Evolutionary conservation across 139 green algal genomes (phyloP), one percentile per base, ranked within the genome.

Genomic region (Tetraselmis striata): DNA sequence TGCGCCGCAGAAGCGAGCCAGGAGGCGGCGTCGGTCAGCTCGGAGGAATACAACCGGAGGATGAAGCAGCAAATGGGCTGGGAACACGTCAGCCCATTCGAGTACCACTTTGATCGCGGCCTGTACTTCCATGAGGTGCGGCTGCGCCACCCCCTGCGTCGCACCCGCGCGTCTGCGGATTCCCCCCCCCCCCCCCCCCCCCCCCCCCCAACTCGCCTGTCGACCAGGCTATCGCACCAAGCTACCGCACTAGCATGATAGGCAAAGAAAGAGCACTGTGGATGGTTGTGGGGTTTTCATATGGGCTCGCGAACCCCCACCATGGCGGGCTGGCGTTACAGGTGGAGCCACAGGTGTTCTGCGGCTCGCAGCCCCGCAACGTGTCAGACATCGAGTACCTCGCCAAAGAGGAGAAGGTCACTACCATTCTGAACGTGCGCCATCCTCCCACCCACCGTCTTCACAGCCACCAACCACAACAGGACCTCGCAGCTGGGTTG

Each of bases 71-170:
- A 88, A 29, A 92, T 92, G 89, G 76, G 83, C 22, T 92, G 89
- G 89, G 59, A 27, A 0, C 24, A 82, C 22, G 28, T 77, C 25
- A 84, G 84, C 45, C 88, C 89, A 1, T 94, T 87, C 31, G 84
- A 89, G 78, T 94, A 94, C 59, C 81, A 90, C 81, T 91, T 85
- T 32, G 89, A 94, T 29, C 82, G 87, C 25, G 86, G 88, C 28
- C 59, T 95, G 1, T 95, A 96, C 87, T 93, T 91, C 81, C 92
- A 95, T 81, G 90, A 94, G 78, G 83, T 96, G 1, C 23, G 74
- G 0, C 81, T n/a, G n/a, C n/a, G n/a, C n/a, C n/a, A n/a, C n/a
- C n/a, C n/a, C n/a, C n/a, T n/a, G n/a, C n/a, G n/a, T n/a, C n/a
- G n/a, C n/a, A n/a, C n/a, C n/a, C n/a, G n/a, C n/a, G n/a, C n/a